Percentiles rank a stretch among this genome's conserved stretches.
These are phyloP conservation scores for Orbilia ellipsospora DNA, from an alignment of 2,329 filamentous ascomycete genomes.

Conservation along the genomic window DNA sequence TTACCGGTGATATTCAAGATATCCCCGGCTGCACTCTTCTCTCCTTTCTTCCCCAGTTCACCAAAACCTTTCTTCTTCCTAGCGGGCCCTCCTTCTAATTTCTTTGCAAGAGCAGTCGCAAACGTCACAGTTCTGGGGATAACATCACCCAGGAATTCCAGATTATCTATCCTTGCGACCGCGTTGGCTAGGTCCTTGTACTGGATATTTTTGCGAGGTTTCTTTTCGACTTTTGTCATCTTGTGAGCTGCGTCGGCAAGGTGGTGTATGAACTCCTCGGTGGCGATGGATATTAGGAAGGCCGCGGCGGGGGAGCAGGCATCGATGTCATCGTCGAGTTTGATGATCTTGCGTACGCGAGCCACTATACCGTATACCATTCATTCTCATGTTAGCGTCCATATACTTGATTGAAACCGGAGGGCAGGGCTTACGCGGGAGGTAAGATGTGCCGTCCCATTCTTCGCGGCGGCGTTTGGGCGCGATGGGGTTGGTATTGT, in stretches of 20 bases:
- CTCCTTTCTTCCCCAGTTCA: neutral
- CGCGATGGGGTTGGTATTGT: conserved; percentile 45
- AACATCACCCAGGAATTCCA: conserved; percentile 92
- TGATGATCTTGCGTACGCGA: conserved; percentile 94
- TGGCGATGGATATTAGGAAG: conserved; percentile 91
- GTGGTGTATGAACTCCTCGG: conserved; percentile 97
- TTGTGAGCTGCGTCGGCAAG: conserved; percentile 85
- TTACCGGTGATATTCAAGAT: conserved; percentile 17
- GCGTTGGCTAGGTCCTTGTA: conserved; percentile 94
- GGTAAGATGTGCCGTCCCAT: conserved; percentile 51
- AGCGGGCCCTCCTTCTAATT: conserved; percentile 3
- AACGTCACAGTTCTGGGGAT: conserved; percentile 87
- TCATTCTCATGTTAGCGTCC: conserved; percentile 8
- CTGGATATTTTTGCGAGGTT: conserved; percentile 91
- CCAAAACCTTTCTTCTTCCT: conserved; percentile 3
- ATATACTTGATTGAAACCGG: neutral
- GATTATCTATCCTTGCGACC: conserved; percentile 86
- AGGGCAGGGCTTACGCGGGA: conserved; percentile 32
- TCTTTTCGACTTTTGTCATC: conserved; percentile 88
- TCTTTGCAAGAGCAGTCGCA: conserved; percentile 67
- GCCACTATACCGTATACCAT: conserved; percentile 71
- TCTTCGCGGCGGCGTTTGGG: conserved; percentile 42
- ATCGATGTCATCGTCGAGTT: conserved; percentile 83
- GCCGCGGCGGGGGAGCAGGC: conserved; percentile 93
- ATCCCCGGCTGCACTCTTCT: conserved; percentile 10